These are phyloP conservation scores for Magnusiomyces sp. DNA, from an alignment of 1,139 yeast species.

Conservation along the genomic window DNA sequence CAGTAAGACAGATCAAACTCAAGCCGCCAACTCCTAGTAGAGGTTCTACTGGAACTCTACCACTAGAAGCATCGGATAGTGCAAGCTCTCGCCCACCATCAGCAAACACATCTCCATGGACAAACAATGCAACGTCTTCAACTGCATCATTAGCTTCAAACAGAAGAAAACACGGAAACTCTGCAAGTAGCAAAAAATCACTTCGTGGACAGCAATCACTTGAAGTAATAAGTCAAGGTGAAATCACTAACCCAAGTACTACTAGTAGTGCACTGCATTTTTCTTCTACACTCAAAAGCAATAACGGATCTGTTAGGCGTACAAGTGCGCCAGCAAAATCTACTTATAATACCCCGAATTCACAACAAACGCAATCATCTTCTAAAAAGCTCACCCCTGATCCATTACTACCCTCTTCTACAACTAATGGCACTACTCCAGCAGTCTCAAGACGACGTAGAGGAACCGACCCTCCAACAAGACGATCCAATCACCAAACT, in stretches of 20 bases:
- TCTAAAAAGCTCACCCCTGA: neutral
- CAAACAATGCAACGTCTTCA: slow-evolving; percentile 15
- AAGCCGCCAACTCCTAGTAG: slow-evolving; percentile 15
- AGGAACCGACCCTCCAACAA: neutral
- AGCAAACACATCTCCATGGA: slow-evolving; percentile 11
- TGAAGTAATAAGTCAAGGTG: slow-evolving; percentile 1
- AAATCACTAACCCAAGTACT: neutral
- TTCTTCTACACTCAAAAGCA: neutral
- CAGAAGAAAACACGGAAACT: neutral
- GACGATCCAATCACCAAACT: neutral
- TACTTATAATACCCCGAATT: neutral
- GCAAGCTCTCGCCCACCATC: slow-evolving; percentile 9
- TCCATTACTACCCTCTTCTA: neutral
- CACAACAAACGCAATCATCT: neutral
- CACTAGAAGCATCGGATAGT: neutral
- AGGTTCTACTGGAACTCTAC: neutral
- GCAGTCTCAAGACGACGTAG: neutral
- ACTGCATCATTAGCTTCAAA: slow-evolving; percentile 6
- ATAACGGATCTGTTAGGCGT: neutral
- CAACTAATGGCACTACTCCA: neutral
- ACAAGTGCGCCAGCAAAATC: neutral
- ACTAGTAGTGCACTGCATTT: neutral
- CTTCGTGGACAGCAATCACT: neutral
- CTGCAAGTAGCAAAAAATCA: neutral
- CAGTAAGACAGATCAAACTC: slow-evolving; percentile 26